Percentiles rank a stretch among this genome's conserved stretches.
Evolutionary conservation across 1,139 yeast species (phyloP).

Genomic region (Meyerozyma carpophila): DNA sequence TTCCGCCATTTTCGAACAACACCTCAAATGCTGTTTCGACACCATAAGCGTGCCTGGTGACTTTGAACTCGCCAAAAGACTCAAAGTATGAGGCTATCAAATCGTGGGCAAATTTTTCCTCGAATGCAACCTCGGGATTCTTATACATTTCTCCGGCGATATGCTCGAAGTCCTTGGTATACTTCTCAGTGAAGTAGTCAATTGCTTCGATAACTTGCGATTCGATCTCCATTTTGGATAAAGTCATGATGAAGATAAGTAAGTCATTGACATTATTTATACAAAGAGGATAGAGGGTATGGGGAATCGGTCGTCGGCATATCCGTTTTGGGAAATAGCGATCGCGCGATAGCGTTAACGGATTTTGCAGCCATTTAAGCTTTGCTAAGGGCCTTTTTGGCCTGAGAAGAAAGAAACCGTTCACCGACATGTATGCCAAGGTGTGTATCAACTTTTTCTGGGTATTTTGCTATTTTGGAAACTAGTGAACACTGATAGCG

Average conservation of each 20-base stretch:
- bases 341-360: too few relatives aligned
- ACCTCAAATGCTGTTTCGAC: slow-evolving; percentile 11
- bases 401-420: too few relatives aligned
- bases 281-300: too few relatives aligned
- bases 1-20: slow-evolving; percentile 5
- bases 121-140: background rate
- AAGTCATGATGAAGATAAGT: background rate
- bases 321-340: too few relatives aligned
- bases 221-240: background rate
- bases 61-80: slow-evolving; percentile 3
- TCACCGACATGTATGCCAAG: too few relatives aligned
- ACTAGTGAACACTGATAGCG: too few relatives aligned
- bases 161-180: background rate
- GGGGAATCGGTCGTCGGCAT: too few relatives aligned
- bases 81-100: background rate
- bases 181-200: background rate
- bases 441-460: too few relatives aligned
- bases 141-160: background rate
- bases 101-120: background rate
- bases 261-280: too few relatives aligned
- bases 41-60: slow-evolving; percentile 12
- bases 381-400: too few relatives aligned
- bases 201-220: background rate
- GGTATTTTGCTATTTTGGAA: too few relatives aligned
- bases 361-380: too few relatives aligned